Conservation (phyloP, 371 early-diverging fungal genomes). For the Blakeslea trispora region DNA sequence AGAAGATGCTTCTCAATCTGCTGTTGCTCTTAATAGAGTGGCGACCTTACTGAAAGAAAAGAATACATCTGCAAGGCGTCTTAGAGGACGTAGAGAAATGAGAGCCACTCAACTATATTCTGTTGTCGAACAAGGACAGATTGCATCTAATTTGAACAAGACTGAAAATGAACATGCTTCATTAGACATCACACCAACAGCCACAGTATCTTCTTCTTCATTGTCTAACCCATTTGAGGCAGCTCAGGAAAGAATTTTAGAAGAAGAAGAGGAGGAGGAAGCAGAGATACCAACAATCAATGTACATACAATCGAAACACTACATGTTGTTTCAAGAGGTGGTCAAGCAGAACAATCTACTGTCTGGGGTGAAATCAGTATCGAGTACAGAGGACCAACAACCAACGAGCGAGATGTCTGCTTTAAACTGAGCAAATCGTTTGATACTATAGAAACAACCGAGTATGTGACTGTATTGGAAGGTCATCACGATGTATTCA, state of each 20-base stretch:
- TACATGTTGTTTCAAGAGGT: conserved; percentile 43
- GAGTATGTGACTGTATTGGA: conserved; percentile 32
- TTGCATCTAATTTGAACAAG: conserved; percentile 2
- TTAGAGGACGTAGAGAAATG: conserved; percentile 29
- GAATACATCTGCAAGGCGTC: conserved; percentile 13
- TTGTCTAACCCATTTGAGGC: conserved; percentile 17
- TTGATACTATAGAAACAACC: conserved; percentile 20
- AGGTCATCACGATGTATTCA: conserved; percentile 27
- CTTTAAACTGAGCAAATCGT: conserved; percentile 39
- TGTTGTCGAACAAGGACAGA: conserved; percentile 21
- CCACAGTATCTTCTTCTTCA: neutral
- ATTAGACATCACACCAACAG: neutral
- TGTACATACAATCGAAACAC: conserved; percentile 45
- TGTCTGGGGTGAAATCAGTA: conserved; percentile 52
- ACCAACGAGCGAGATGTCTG: conserved; percentile 34
- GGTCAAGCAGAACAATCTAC: conserved; percentile 46
- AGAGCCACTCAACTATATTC: conserved; percentile 34
- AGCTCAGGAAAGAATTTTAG: conserved; percentile 2
- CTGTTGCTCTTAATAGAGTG: conserved; percentile 20
- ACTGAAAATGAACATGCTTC: conserved; percentile 1
- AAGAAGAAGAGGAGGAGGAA: neutral
- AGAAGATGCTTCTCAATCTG: conserved; percentile 34
- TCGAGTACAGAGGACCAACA: conserved; percentile 36
- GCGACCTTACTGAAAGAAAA: conserved; percentile 25
- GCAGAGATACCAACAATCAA: conserved; percentile 26